phyloP scores from a whole-genome alignment of 495 filamentous ascomycete species.

The Pyronema omphalodes region DNA sequence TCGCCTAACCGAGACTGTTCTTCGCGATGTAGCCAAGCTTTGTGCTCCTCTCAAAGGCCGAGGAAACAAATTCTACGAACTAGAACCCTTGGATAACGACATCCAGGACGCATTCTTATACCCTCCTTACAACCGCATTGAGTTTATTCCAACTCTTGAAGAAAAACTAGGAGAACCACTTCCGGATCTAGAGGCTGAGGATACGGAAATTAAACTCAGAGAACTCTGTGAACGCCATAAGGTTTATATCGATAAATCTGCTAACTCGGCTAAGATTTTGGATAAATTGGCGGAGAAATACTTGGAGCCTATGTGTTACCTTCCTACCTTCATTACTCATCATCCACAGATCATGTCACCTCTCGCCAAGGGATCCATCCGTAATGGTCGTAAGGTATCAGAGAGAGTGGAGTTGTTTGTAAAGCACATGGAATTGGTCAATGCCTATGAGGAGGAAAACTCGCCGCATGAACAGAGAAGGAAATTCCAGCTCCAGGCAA shows the following conservation, averaged over 20 bases:
- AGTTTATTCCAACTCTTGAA: constrained; percentile 72
- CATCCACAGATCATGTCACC: constrained; percentile 85
- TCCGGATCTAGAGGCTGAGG: constrained; percentile 39
- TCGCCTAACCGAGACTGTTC: constrained; percentile 46
- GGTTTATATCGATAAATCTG: constrained; percentile 19
- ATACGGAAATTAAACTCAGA: constrained; percentile 3
- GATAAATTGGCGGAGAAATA: constrained; percentile 61
- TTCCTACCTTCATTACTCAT: constrained; percentile 77
- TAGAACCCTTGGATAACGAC: constrained; percentile 9
- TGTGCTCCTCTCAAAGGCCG: constrained; percentile 33
- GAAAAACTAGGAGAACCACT: constrained; percentile 40
- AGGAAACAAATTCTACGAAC: constrained; percentile 31
- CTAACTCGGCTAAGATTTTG: constrained; percentile 61
- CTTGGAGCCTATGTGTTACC: constrained; percentile 50
- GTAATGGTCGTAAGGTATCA: constrained; percentile 32
- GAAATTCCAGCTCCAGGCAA: constrained; percentile 46
- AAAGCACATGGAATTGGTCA: constrained; percentile 59
- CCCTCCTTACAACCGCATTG: constrained; percentile 38
- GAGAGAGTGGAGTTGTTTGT: constrained; percentile 83
- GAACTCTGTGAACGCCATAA: constrained; percentile 29
- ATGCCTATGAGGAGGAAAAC: constrained; percentile 97
- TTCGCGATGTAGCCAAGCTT: constrained; percentile 38
- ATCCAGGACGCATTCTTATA: constrained; percentile 2
- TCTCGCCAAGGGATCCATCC: constrained; percentile 58
- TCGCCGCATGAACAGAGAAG: constrained; percentile 68